Evolutionary conservation across 192 early-diverging fungal genomes (phyloP), one percentile per base, ranked within the genome.

Genomic region (Mortierella claussenii): DNA sequence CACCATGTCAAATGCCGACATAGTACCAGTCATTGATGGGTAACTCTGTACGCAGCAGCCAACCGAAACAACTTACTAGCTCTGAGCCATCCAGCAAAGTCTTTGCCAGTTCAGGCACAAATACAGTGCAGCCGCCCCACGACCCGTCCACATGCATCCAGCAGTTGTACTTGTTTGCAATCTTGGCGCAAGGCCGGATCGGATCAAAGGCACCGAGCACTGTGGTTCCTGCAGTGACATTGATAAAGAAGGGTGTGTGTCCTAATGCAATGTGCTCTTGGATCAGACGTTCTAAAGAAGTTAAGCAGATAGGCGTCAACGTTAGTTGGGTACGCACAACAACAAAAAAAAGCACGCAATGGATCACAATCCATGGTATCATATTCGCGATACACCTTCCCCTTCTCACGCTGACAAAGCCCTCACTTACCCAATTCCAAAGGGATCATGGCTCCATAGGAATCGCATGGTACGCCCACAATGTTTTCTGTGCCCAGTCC

Each of bases 171-270:
- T 85, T 83, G 58, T 79, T 80, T 30, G 90, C 88, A 45, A 91
- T 80, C 20, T 42, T 65, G 0, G 83, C 84, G 33, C 92, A 89
- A 20, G 63, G 81, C 2, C 66, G 68, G 24, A 94, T 78, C 7
- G 90, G 89, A 60, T 95, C 94, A 71, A 92, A 94, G 0, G 94
- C 88, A 15, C 92, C 90, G 69, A 95, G 73, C 17, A 95, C 93
- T 3, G 92, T 95, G 4, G 94, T 95, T 34, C 94, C 94, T 40
- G 90, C 87, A 0, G 94, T 95, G 10, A 88, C 89, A 68, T 91
- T 92, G 68, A 95, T 87, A 63, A 94, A 93, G 55, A 93, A 94
- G 17, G 94, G 94, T 12, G 80, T 79, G 9, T 84, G 84, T 18
- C 84, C 89, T 1, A 58, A 18, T 8, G 59, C 73, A 4, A 85